Evolutionary conservation across 2,329 filamentous ascomycete genomes (phyloP), one percentile per base, ranked within the genome.

Genomic region (Paraconiothyrium sp.): DNA sequence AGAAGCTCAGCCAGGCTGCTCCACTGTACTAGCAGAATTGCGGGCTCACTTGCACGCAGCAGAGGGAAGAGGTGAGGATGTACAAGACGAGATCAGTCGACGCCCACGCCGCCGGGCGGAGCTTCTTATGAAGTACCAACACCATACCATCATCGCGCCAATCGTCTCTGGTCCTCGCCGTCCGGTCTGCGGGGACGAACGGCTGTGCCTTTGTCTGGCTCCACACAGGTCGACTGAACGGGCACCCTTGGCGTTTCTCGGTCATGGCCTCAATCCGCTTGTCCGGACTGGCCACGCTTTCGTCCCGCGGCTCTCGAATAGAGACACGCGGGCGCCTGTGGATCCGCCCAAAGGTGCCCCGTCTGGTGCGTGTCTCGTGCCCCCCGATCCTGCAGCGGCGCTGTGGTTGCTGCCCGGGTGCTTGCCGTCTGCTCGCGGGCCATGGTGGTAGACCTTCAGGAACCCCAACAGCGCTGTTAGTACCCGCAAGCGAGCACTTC

Each of bases 121-220:
- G 30, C 22, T 39, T 39, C 47, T 58, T 58, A 51, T 58, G 56
- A 41, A 54, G 20, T 13, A 50, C 55, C 46, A 43, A 24, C 32
- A 34, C 51, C 14, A 37, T 37, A 32, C n/a, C 22, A 13, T 24
- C 51, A 20, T 55, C n/a, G 14, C 41, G 39, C 51, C 39, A 30
- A 27, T 22, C 37, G 22, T 44, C 52, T 27, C 20, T 41, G 48
- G 46, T 47, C 47, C 47, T 51, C 34, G 49, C 43, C 50, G 39
- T 46, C 52, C 52, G 27, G 39, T 55, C 24, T 55, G 52, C 52
- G 52, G 52, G 52, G 74, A 74, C 71, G 72, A 75, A 64, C 60
- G 49, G 51, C 57, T 61, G 54, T 61, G 49, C 50, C 67, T 72
- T 71, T 73, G 73, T 72, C 68, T 72, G 67, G 73, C 37, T 41